Evolutionary conservation across 257 asterid genomes (phyloP).

Genomic region (Sherardia arvensis): DNA sequence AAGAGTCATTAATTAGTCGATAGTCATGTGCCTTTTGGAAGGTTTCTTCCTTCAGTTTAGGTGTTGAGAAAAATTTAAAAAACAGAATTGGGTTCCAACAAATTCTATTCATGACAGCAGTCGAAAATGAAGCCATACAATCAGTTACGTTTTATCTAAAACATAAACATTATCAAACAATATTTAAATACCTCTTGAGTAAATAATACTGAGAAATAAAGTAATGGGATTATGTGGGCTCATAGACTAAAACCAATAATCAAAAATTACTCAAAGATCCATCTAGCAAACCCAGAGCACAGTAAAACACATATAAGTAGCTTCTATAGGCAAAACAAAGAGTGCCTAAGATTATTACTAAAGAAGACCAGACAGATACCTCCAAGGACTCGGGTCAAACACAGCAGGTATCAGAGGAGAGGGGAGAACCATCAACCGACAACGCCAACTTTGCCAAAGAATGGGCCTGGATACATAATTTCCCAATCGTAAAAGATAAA

Average conservation of each 20-base stretch:
- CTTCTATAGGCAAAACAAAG: not conserved
- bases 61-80: not conserved
- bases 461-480: conserved; percentile 39
- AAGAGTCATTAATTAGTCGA: not conserved
- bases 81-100: not conserved
- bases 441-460: conserved; percentile 79
- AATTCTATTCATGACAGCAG: not conserved
- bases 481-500: not conserved
- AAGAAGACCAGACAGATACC: conserved; percentile 31
- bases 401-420: conserved; percentile 33
- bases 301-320: not conserved
- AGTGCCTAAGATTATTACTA: not conserved
- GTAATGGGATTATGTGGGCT: not conserved
- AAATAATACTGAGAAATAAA: not conserved
- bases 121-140: not conserved
- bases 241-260: not conserved
- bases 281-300: not conserved
- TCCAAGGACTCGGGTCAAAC: conserved; percentile 53
- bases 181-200: not conserved
- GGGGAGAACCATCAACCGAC: conserved; percentile 48
- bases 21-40: not conserved
- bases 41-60: not conserved
- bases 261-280: conserved; percentile 1
- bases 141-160: not conserved
- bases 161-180: not conserved